A percentile compares a stretch with the other conserved stretches of the same genome.
Conservation (phyloP, 768 basidiomycete genomes). For the Russula virescens region DNA sequence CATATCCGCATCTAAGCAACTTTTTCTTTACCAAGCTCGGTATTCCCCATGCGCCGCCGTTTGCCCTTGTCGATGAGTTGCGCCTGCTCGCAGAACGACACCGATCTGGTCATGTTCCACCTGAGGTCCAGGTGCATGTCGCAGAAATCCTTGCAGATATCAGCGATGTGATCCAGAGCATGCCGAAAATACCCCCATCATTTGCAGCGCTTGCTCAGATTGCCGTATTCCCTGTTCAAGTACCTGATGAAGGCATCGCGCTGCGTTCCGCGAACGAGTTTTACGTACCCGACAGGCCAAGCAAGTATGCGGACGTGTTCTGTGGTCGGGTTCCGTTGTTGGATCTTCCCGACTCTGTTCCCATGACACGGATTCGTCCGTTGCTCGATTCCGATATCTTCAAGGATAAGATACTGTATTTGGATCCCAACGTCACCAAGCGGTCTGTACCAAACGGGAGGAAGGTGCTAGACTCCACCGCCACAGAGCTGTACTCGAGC, state of each 20-base stretch:
- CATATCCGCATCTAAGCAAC: constrained; percentile 15
- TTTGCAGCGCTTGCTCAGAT: constrained; percentile 7
- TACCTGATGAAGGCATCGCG: background rate
- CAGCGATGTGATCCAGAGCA: background rate
- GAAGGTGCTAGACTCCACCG: constrained; percentile 1
- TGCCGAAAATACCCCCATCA: background rate
- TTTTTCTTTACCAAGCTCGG: constrained; percentile 24
- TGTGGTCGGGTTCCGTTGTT: constrained; percentile 16
- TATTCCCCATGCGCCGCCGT: constrained; percentile 16
- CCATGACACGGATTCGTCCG: constrained; percentile 8
- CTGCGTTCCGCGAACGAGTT: constrained; percentile 16
- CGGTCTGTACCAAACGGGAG: constrained; percentile 9
- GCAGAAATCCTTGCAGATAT: constrained; percentile 24
- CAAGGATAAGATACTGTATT: constrained; percentile 11
- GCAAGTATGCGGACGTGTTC: constrained; percentile 20
- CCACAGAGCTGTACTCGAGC: constrained; percentile 18
- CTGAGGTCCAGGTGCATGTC: background rate
- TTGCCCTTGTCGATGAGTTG: constrained; percentile 24
- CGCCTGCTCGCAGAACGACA: constrained; percentile 3
- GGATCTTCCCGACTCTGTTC: constrained; percentile 8
- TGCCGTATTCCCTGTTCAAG: constrained; percentile 18
- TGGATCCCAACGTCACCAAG: constrained; percentile 8
- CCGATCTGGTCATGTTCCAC: constrained; percentile 1
- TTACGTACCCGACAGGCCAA: constrained; percentile 25
- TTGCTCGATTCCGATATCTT: constrained; percentile 19